Evolutionary conservation across 1,139 yeast species (phyloP).

Genomic region (Saccharomyces hybrid): DNA sequence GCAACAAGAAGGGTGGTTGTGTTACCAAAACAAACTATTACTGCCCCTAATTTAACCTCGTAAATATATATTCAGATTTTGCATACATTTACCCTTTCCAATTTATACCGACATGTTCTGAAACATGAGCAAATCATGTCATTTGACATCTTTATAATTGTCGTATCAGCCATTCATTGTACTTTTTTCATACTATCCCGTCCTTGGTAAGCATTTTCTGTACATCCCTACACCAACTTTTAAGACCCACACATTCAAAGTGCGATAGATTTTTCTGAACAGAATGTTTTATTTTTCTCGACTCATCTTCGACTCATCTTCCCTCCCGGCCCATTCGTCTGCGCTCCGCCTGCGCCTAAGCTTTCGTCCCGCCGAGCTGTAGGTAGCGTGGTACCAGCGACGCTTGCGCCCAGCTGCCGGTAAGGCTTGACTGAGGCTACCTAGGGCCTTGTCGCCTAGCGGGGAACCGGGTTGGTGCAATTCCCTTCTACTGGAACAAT

Average conservation of each 20-base stretch:
- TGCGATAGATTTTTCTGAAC: too few species aligned
- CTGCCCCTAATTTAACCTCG: neutral
- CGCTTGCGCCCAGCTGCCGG: neutral
- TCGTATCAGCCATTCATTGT: neutral
- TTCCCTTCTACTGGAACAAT: neutral
- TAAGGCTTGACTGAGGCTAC: too few species aligned
- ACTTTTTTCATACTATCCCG: neutral
- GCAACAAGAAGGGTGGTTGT: neutral
- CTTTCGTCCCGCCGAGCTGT: neutral
- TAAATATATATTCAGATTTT: neutral
- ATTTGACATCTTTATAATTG: neutral
- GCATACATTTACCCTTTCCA: neutral
- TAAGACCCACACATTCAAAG: neutral
- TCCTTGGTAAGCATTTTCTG: neutral
- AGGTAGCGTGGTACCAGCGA: neutral
- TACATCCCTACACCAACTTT: neutral
- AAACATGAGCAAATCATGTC: neutral
- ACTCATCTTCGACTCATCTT: neutral
- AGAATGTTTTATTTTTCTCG: neutral
- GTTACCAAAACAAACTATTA: neutral
- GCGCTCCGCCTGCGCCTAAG: neutral
- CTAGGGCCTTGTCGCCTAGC: neutral
- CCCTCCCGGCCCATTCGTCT: neutral
- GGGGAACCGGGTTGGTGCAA: neutral
- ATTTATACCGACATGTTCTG: neutral